phyloP scores from a whole-genome alignment of 805 yeast genomes.

The Spathaspora arborariae region DNA sequence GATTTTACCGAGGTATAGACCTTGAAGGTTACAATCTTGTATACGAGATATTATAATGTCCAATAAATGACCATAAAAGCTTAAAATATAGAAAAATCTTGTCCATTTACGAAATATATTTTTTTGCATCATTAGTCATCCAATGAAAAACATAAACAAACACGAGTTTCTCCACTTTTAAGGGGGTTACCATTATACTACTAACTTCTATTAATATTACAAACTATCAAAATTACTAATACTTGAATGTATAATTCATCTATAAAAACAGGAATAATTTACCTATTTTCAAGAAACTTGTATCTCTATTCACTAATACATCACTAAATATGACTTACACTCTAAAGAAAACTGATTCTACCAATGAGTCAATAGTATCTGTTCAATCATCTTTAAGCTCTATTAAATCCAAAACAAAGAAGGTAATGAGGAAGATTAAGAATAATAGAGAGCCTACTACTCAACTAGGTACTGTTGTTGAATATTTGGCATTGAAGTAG shows the following conservation, averaged over 20 bases:
- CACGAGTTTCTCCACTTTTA: not conserved
- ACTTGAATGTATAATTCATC: not conserved
- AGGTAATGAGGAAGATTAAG: not conserved
- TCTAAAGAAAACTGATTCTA: slow-evolving; percentile 6
- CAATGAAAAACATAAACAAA: not conserved
- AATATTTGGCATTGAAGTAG: slow-evolving; percentile 5
- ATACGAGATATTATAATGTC: not conserved
- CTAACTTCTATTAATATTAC: no score
- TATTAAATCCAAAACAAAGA: slow-evolving; percentile 4
- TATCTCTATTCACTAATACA: not conserved
- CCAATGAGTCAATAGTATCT: slow-evolving; percentile 6
- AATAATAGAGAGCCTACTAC: not conserved
- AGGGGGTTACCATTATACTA: not conserved
- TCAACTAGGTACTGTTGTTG: slow-evolving; percentile 4
- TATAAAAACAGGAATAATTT: not conserved
- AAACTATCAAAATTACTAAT: not conserved
- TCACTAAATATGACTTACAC: slow-evolving; percentile 1
- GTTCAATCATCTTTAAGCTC: slow-evolving; percentile 5
- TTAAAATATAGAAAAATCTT: not conserved
- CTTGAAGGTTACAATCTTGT: no score
- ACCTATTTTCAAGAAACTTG: not conserved
- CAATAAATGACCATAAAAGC: not conserved
- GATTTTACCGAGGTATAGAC: no score
- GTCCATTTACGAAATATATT: not conserved
- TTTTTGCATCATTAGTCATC: slow-evolving; percentile 1